Evolutionary conservation across 352 stramenopile species (phyloP), one percentile per base, ranked within the genome.

Genomic region (Phytophthora tubulina): DNA sequence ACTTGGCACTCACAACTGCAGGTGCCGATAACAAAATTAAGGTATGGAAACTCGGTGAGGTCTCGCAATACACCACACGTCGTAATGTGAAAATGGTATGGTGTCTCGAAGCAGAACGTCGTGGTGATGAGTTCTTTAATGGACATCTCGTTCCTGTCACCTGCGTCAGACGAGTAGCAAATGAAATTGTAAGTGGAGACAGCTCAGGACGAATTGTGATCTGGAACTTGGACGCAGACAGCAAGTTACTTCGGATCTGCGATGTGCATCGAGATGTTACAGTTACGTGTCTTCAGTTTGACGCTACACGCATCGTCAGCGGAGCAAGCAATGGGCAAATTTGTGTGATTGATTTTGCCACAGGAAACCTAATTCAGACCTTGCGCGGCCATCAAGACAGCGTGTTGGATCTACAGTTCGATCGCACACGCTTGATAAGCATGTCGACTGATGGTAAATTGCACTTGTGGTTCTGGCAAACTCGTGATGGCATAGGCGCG

Each of bases 181-280:
- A 86, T 21, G 88, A 95, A 61, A 85, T 95, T 38, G 86, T 94
- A 31, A 93, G 86, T 50, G 86, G 82, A 2, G 86, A 95, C 55
- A 80, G 63, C n/a, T 73, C 73, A 11, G 88, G 86, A 0, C 69
- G 80, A 5, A 68, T 95, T 13, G 60, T 91, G 38, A 79, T 93
- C 33, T 95, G 88, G 86, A 93, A 90, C 44, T 50, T 92, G 27
- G 84, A 92, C n/a, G 79, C 82, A 6, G 78, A 84, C 2, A 81
- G 54, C 27, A 93, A 93, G 50, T 41, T 91, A 31, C 70, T 93
- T 53, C 73, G 86, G 8, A 82, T 90, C 3, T 92, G 87, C 15
- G 75, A 91, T 56, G 72, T 86, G 0, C 75, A 95, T 64, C 62
- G 53, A 61, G 74, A 80, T 51, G 74, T 72, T 13, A 59, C 81